These are phyloP conservation scores for Cryptosporidium sp. DNA, from an alignment of 169 alveolate species.

Conservation along the genomic window DNA sequence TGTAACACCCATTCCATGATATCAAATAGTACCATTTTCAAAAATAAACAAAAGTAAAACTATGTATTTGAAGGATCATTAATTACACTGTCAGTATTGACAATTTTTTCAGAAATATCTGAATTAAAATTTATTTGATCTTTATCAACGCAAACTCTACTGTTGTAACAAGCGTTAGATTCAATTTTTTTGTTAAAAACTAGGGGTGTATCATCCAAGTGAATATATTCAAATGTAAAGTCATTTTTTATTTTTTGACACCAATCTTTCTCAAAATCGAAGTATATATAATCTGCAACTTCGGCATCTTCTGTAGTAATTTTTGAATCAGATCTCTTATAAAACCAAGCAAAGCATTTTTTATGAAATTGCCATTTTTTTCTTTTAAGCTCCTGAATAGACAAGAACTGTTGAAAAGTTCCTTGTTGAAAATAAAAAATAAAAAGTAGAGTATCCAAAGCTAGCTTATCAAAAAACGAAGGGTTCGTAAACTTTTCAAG, in stretches of 20 bases:
- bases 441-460: conserved; percentile 80
- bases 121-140: background rate
- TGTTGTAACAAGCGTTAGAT: background rate
- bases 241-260: conserved; percentile 76
- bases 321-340: conserved; percentile 76
- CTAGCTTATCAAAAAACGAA: conserved; percentile 66
- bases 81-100: background rate
- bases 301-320: conserved; percentile 56
- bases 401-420: conserved; percentile 78
- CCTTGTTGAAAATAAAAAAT: conserved; percentile 82
- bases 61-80: background rate
- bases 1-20: background rate
- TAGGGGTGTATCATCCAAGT: conserved; percentile 74
- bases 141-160: background rate
- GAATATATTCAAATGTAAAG: conserved; percentile 77
- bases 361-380: conserved; percentile 81
- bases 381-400: conserved; percentile 80
- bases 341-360: conserved; percentile 82
- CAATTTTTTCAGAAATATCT: background rate
- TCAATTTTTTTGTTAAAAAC: conserved; percentile 2
- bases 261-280: conserved; percentile 82
- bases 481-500: conserved; percentile 28
- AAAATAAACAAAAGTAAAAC: background rate
- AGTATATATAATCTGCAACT: conserved; percentile 77
- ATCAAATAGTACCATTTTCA: background rate